Evolutionary conservation across 2,329 filamentous ascomycete species (phyloP).

Genomic region (Diaporthe humulicola): DNA sequence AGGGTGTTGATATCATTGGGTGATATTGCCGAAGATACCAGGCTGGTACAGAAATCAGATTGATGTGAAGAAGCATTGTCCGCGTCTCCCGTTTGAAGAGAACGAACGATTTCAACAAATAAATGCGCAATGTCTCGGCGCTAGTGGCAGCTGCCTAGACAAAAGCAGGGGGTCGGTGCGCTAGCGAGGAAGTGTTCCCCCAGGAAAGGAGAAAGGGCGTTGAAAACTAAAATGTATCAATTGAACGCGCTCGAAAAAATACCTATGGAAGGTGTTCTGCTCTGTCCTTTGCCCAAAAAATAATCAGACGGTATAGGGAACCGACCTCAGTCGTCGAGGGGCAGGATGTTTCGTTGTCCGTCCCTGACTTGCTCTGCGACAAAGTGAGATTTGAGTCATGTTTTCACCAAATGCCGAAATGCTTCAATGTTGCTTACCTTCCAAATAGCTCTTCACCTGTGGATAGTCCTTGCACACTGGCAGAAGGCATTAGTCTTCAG

Average conservation of each 20-base stretch:
- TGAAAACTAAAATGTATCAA: background rate
- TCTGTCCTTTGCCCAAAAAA: background rate
- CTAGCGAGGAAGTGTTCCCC: no score
- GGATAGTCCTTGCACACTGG: conserved; percentile 45
- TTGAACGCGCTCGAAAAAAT: background rate
- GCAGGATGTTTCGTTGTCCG: conserved; percentile 33
- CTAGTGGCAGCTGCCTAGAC: conserved; percentile 17
- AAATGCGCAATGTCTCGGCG: background rate
- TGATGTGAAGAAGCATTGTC: background rate
- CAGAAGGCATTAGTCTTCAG: background rate
- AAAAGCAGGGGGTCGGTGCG: background rate
- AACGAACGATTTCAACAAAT: background rate
- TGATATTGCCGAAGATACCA: background rate
- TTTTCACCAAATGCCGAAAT: background rate
- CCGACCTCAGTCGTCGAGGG: conserved; percentile 23
- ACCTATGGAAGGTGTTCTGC: background rate
- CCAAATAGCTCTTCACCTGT: conserved; percentile 43
- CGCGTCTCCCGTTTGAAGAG: background rate
- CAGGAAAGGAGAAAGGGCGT: background rate
- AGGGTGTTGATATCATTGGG: background rate
- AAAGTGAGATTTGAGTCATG: background rate
- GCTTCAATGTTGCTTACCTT: conserved; percentile 40
- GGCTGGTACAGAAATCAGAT: background rate
- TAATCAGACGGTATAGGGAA: background rate
- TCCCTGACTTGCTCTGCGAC: conserved; percentile 30